Conservation (phyloP, 768 basidiomycete species). For the Termitomyces sp. region DNA sequence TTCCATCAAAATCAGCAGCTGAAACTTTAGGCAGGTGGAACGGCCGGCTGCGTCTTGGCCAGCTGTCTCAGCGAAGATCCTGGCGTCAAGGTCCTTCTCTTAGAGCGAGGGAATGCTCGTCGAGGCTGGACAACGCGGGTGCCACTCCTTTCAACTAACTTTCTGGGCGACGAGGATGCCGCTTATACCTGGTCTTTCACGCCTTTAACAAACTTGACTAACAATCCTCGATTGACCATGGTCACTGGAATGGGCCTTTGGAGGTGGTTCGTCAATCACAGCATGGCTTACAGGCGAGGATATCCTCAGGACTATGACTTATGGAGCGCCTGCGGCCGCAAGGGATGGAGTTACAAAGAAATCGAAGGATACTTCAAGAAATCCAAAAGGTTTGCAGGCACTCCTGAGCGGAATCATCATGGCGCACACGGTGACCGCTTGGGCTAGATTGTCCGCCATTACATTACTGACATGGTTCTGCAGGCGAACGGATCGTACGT, state of each 20-base stretch:
- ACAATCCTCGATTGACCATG: slow-evolving; percentile 14
- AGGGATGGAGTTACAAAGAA: slow-evolving; percentile 27
- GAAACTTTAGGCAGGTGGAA: slow-evolving; percentile 26
- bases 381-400: slow-evolving; percentile 15
- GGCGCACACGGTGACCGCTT: background rate
- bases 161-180: slow-evolving; percentile 16
- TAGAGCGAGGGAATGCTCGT: slow-evolving; percentile 30
- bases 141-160: slow-evolving; percentile 29
- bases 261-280: slow-evolving; percentile 27
- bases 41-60: slow-evolving; percentile 38
- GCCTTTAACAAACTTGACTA: slow-evolving; percentile 12
- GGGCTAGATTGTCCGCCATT: background rate
- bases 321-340: slow-evolving; percentile 22
- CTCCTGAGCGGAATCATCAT: background rate
- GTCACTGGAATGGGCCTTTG: slow-evolving; percentile 25
- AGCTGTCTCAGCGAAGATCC: slow-evolving; percentile 33
- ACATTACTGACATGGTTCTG: background rate
- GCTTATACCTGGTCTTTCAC: slow-evolving; percentile 16
- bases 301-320: slow-evolving; percentile 27
- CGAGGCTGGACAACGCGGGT: slow-evolving; percentile 29
- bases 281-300: slow-evolving; percentile 24
- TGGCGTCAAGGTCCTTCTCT: slow-evolving; percentile 25
- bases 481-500: slow-evolving; percentile 9
- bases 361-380: slow-evolving; percentile 25
- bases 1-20: background rate